Conservation (phyloP, 371 early-diverging fungal genomes). For the Apophysomyces variabilis region DNA sequence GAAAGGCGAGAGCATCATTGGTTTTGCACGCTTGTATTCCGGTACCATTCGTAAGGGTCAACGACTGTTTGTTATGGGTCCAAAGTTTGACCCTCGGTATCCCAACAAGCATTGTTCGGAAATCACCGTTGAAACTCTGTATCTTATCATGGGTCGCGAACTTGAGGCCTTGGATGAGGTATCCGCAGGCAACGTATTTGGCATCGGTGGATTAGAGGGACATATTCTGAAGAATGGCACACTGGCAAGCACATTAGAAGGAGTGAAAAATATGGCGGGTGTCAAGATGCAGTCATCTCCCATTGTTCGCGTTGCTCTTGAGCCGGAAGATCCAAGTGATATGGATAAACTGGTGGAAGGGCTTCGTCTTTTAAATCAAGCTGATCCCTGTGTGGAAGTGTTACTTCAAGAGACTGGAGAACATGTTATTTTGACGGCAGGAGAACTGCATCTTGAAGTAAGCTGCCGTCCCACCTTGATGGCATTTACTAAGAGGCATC, state of each 20-base stretch:
- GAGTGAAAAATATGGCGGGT: constrained; percentile 63
- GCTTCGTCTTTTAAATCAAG: constrained; percentile 86
- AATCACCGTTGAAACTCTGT: constrained; percentile 78
- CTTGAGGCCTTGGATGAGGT: constrained; percentile 82
- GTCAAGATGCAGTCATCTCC: constrained; percentile 67
- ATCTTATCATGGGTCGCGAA: constrained; percentile 96
- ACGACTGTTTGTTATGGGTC: constrained; percentile 86
- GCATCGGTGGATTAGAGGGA: constrained; percentile 90
- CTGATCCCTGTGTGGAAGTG: constrained; percentile 95
- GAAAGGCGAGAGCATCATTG: constrained; percentile 71
- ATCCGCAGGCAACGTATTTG: constrained; percentile 96
- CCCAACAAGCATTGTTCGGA: constrained; percentile 73
- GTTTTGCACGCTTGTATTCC: constrained; percentile 92
- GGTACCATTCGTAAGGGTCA: constrained; percentile 91
- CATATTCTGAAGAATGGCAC: constrained; percentile 93
- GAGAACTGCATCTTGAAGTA: constrained; percentile 95
- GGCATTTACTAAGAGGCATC: neutral
- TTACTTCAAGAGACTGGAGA: constrained; percentile 94
- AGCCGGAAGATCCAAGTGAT: constrained; percentile 85
- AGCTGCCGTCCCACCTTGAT: neutral
- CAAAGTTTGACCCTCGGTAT: constrained; percentile 82
- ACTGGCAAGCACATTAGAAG: constrained; percentile 65
- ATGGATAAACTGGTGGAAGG: constrained; percentile 88
- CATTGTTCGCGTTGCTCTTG: constrained; percentile 96
- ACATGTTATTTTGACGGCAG: constrained; percentile 93